Conservation (phyloP, 2,329 filamentous ascomycete species). For the Microdochium bolleyi region DNA sequence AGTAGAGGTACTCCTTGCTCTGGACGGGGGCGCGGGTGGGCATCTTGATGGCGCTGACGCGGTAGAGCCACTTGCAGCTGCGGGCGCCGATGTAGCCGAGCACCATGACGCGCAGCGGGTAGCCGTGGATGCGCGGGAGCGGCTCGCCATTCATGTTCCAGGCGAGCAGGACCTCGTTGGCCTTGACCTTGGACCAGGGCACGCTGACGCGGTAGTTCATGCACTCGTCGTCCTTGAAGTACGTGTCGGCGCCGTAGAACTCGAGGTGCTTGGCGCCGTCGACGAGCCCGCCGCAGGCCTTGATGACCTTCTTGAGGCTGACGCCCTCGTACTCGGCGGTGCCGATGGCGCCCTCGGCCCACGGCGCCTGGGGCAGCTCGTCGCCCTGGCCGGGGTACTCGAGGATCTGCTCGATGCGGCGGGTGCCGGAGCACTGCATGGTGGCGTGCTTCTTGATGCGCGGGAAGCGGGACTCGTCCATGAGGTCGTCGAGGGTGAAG, state of each 20-base stretch:
- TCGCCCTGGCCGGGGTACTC: constrained; percentile 61
- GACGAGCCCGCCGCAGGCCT: constrained; percentile 55
- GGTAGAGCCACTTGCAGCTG: constrained; percentile 56
- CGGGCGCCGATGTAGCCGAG: constrained; percentile 60
- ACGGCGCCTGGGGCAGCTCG: constrained; percentile 45
- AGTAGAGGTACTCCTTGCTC: constrained; percentile 60
- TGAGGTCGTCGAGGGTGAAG: constrained; percentile 51
- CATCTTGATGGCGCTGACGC: constrained; percentile 50
- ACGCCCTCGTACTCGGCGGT: constrained; percentile 57
- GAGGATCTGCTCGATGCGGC: constrained; percentile 60
- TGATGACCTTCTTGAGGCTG: constrained; percentile 61
- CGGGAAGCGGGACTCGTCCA: constrained; percentile 52
- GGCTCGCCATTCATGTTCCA: constrained; percentile 67
- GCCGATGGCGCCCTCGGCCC: constrained; percentile 60
- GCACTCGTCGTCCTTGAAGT: constrained; percentile 59
- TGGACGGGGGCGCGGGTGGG: constrained; percentile 55
- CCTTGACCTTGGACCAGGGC: constrained; percentile 59
- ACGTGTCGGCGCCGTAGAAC: constrained; percentile 63
- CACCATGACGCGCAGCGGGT: constrained; percentile 53
- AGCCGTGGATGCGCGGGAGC: constrained; percentile 58
- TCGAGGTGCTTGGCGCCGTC: constrained; percentile 54
- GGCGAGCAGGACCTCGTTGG: constrained; percentile 57
- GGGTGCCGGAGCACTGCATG: constrained; percentile 61
- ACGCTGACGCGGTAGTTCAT: constrained; percentile 63
- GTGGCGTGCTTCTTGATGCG: constrained; percentile 50